A percentile compares a stretch with the other conserved stretches of the same genome.
Evolutionary conservation across 768 basidiomycete genomes (phyloP).

Genomic region (Lactifluus hygrophoroides): DNA sequence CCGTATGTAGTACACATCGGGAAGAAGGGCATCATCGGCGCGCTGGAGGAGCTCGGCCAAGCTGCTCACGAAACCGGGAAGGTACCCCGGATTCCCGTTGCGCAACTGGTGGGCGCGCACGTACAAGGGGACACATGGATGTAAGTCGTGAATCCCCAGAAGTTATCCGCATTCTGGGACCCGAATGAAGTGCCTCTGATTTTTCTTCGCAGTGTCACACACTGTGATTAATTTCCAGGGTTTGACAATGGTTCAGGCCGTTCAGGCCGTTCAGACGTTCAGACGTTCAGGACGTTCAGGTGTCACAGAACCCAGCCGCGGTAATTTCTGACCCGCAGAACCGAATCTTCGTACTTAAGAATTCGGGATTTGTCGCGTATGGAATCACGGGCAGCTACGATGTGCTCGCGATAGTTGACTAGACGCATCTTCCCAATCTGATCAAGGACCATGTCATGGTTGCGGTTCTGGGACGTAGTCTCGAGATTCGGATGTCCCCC

Average conservation of each 20-base stretch:
- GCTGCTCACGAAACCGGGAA: slow-evolving; percentile 62
- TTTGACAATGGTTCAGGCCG: slow-evolving; percentile 73
- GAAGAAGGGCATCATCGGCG: slow-evolving; percentile 56
- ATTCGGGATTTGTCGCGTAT: slow-evolving; percentile 70
- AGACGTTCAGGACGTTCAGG: too few species aligned
- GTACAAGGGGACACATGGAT: slow-evolving; percentile 61
- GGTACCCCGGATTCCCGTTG: slow-evolving; percentile 67
- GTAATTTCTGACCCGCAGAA: slow-evolving; percentile 74
- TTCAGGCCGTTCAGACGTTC: too few species aligned
- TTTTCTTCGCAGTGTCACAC: slow-evolving; percentile 46
- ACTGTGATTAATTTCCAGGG: slow-evolving; percentile 76
- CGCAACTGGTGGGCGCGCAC: slow-evolving; percentile 79
- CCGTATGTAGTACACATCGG: slow-evolving; percentile 67
- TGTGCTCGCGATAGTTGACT: slow-evolving; percentile 76
- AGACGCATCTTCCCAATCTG: slow-evolving; percentile 59
- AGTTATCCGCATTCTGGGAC: neutral
- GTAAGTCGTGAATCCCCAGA: slow-evolving; percentile 32
- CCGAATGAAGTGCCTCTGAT: neutral
- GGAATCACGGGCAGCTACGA: slow-evolving; percentile 66
- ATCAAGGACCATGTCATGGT: slow-evolving; percentile 58
- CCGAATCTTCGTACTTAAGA: slow-evolving; percentile 72
- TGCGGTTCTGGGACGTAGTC: slow-evolving; percentile 56
- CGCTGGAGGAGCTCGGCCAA: slow-evolving; percentile 64
- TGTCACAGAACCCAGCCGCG: slow-evolving; percentile 78
- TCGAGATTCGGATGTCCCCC: slow-evolving; percentile 70